A percentile compares a stretch with the other conserved stretches of the same genome.
These are phyloP conservation scores for Pseudopyricularia cyperi DNA, from an alignment of 2,329 filamentous ascomycete genomes.

Conservation along the genomic window DNA sequence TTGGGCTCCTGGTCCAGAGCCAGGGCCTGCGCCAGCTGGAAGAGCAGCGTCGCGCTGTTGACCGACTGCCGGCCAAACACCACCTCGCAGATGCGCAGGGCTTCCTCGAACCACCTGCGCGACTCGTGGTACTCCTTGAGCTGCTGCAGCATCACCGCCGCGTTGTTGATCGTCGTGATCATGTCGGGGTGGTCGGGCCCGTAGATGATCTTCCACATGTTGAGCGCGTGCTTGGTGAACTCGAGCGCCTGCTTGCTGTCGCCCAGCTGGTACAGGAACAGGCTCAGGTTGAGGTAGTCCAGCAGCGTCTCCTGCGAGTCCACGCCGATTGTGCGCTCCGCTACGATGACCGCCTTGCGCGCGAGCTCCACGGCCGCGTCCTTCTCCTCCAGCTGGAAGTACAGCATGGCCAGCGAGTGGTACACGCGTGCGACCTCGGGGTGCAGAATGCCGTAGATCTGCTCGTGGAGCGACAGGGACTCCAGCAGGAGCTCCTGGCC, in stretches of 20 bases:
- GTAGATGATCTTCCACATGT: conserved; percentile 96
- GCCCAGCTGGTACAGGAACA: conserved; percentile 86
- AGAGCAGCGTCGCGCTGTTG: conserved; percentile 86
- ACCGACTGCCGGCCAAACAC: conserved; percentile 83
- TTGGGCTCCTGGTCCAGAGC: conserved; percentile 92
- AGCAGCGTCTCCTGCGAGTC: conserved; percentile 90
- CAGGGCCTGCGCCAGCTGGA: conserved; percentile 91
- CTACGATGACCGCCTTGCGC: conserved; percentile 90
- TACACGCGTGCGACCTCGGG: conserved; percentile 93
- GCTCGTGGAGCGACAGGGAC: conserved; percentile 89
- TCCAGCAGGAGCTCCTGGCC: conserved; percentile 94
- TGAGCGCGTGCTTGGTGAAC: conserved; percentile 84
- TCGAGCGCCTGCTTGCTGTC: conserved; percentile 79
- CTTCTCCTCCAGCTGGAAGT: conserved; percentile 97
- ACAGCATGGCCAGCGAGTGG: conserved; percentile 87
- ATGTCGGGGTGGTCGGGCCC: conserved; percentile 89
- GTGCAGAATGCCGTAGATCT: conserved; percentile 96
- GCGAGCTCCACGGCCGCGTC: conserved; percentile 88
- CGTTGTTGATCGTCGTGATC: conserved; percentile 98
- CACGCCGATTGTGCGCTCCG: conserved; percentile 84
- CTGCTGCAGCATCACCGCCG: conserved; percentile 94
- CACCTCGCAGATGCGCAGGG: conserved; percentile 74
- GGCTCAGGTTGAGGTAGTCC: conserved; percentile 87
- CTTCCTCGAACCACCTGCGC: conserved; percentile 91
- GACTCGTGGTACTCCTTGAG: conserved; percentile 93